Percentiles rank a stretch among this genome's conserved stretches.
Evolutionary conservation across 768 basidiomycete genomes (phyloP).

Genomic region (Tricholoma bakamatsutake): DNA sequence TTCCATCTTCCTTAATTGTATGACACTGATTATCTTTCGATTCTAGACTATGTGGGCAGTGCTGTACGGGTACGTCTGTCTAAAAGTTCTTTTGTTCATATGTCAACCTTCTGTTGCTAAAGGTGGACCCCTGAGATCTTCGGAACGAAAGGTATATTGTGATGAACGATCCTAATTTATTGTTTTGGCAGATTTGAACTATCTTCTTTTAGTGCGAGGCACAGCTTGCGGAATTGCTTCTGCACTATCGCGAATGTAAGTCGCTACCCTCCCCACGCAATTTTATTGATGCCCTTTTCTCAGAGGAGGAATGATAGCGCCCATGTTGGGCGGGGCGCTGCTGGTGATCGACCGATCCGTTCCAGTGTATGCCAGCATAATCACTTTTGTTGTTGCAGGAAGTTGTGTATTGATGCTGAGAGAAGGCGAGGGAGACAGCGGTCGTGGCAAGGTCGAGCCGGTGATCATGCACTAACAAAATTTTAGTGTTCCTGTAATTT

Average conservation of each 20-base stretch:
- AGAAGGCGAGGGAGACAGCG: conserved; percentile 42
- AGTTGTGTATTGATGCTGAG: conserved; percentile 54
- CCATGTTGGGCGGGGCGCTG: conserved; percentile 69
- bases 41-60: conserved; percentile 79
- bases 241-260: conserved; percentile 78
- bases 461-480: conserved; percentile 21
- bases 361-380: conserved; percentile 73
- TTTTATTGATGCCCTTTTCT: conserved; percentile 2
- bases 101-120: conserved; percentile 5
- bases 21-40: neutral
- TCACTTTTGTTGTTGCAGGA: conserved; percentile 58
- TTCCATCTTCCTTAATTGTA: neutral
- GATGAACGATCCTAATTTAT: neutral
- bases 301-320: conserved; percentile 88
- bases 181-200: neutral
- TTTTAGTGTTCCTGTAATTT: neutral
- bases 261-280: conserved; percentile 3
- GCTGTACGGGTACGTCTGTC: conserved; percentile 51
- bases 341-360: conserved; percentile 61
- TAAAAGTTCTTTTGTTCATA: neutral
- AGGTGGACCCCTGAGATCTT: conserved; percentile 86
- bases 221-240: conserved; percentile 87
- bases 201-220: conserved; percentile 54
- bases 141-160: conserved; percentile 55
- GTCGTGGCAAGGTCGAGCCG: conserved; percentile 17